Percentiles rank a stretch among this genome's conserved stretches.
These are phyloP conservation scores for Boletus sp. DNA, from an alignment of 768 basidiomycete genomes.

Conservation along the genomic window DNA sequence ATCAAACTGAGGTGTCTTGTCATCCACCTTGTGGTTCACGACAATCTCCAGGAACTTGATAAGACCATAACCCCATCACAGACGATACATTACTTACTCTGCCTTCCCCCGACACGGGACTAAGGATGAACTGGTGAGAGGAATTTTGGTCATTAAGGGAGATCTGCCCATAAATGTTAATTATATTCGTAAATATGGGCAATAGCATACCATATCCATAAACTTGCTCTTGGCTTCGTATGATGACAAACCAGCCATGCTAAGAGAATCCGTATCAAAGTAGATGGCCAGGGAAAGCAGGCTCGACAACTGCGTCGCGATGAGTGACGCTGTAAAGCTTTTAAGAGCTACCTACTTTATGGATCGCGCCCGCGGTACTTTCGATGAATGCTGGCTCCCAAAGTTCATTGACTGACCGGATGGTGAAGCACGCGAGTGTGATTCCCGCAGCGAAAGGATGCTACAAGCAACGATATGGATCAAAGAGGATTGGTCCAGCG, in stretches of 20 bases:
- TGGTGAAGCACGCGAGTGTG: slow-evolving; percentile 84
- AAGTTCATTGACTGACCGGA: slow-evolving; percentile 80
- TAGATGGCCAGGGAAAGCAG: slow-evolving; percentile 87
- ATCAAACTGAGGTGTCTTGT: slow-evolving; percentile 79
- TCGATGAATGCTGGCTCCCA: slow-evolving; percentile 94
- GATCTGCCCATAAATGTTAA: slow-evolving; percentile 38
- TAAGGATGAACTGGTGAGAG: slow-evolving; percentile 87
- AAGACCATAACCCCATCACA: background rate
- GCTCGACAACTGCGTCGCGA: slow-evolving; percentile 62
- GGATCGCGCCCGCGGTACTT: slow-evolving; percentile 79
- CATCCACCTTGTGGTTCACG: slow-evolving; percentile 76
- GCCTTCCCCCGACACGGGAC: slow-evolving; percentile 94
- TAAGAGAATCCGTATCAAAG: slow-evolving; percentile 88
- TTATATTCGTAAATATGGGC: background rate
- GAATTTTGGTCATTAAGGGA: slow-evolving; percentile 42
- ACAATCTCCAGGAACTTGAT: slow-evolving; percentile 49
- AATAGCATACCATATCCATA: slow-evolving; percentile 56
- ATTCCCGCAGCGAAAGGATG: slow-evolving; percentile 93
- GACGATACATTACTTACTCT: slow-evolving; percentile 47
- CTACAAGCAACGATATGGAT: slow-evolving; percentile 36
- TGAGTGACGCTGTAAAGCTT: slow-evolving; percentile 1
- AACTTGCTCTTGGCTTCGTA: slow-evolving; percentile 71
- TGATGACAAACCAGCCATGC: slow-evolving; percentile 65
- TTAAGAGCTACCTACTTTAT: slow-evolving; percentile 58
- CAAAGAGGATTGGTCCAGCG: background rate